Evolutionary conservation across 2,329 filamentous ascomycete species (phyloP), one percentile per base, ranked within the genome.

Genomic region (Capronia americana): DNA sequence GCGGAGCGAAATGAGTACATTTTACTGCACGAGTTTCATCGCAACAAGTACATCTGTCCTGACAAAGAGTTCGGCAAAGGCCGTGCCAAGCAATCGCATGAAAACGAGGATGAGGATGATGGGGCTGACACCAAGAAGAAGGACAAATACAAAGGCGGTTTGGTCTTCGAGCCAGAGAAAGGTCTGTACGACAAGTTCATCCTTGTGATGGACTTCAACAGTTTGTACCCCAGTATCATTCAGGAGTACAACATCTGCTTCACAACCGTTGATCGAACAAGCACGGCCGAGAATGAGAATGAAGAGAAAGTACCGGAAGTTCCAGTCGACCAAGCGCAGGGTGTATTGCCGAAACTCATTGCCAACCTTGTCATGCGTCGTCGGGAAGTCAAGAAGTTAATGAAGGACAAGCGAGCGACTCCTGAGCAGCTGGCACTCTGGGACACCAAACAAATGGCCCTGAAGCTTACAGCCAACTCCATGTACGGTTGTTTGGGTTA

Each of bases 191-290:
- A 99, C 85, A 96, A 96, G 80, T 97, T 96, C 78, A 91, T 99
- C 61, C 86, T 99, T 63, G 96, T 99, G 79, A 99, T 99, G 96
- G 95, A 99, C 83, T 99, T 99, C 84, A 99, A 99, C 85, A 97
- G 93, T 74, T 84, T 99, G 69, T 99, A 99, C 75, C 95, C 95
- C 34, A 97, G 92, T 76, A 98, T 99, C 75, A 99, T 99, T 68
- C 96, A 99, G 76, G 96, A 99, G 84, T 99, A 89, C 82, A 99
- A 99, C 79, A 99, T 99, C 73, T 99, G 96, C 83, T 99, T 99
- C 80, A 99, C 95, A 1, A 99, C 96, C 0, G 93, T 99, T 6
- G 92, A 98, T 68, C 86, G 95, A 73, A 84, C 86, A 48, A 83
- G 86, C 67, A 81, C 90, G 73, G 68, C 74, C 55, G 75, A 89